Evolutionary conservation across 2,329 filamentous ascomycete genomes (phyloP), one percentile per base, ranked within the genome.

Genomic region (Fusarium compactum): DNA sequence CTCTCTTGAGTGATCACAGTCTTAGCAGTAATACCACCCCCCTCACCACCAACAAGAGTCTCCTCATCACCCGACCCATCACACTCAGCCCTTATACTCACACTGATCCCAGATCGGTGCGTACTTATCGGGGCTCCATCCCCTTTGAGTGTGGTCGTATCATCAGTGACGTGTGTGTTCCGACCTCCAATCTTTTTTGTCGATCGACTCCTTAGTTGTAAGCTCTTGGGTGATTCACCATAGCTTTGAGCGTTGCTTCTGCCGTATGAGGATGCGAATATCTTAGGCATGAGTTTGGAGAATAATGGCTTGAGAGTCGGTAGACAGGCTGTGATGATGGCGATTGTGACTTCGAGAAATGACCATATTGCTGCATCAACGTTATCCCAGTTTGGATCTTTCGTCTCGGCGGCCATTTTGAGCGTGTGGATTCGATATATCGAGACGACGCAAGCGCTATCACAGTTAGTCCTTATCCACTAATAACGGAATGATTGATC

Each of bases 311-410:
- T 41, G 8, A 69, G 50, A 0, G 66, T 69, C 1, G 66, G 65
- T 12, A 69, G 50, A 18, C 66, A 69, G 0, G 66, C 55, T 22
- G 66, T 34, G 12, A 56, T 68, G 11, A 69, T 58, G 0, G 66
- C 65, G 1, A 60, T 45, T 3, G 47, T 45, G 8, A 69, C 32
- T 50, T 69, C 66, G 8, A 69, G 59, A 12, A 65, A 69, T 2
- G 66, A 69, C 66, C 66, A 69, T 16, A 60, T 65, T 0, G 66
- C 65, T 2, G 66, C 66, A 3, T 60, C 59, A 1, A 69, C 66
- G 2, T 69, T 69, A 3, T 69, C 65, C 66, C 66, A 69, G 0
- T 69, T 69, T 5, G 66, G 66, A 9, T 69, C 66, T 2, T 60
- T 38, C 1, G 65, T 65, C 4, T 34, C 47, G 5, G 66, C 59